Conservation (phyloP, 2,329 filamentous ascomycete genomes). For the Stachybotrys chartarum region DNA sequence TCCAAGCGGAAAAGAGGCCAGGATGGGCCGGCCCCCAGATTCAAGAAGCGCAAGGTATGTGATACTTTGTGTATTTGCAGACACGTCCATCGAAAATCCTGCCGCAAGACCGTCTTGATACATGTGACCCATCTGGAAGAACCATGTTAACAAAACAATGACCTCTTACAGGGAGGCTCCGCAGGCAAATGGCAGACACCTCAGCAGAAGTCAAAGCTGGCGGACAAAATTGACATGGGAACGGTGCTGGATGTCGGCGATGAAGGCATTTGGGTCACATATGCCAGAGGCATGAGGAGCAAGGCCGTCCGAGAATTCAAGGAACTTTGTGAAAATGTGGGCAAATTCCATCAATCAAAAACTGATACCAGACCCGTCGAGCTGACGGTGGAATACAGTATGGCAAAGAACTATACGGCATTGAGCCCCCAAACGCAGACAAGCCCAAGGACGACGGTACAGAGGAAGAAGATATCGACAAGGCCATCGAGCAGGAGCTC, state of each 20-base stretch:
- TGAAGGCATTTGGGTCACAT: constrained; percentile 71
- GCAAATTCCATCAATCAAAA: constrained; percentile 6
- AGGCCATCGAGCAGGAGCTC: constrained; percentile 66
- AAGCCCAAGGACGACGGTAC: constrained; percentile 28
- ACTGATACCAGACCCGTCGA: constrained; percentile 3
- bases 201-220: constrained; percentile 45
- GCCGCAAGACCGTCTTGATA: background rate
- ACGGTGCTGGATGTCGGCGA: constrained; percentile 58
- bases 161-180: constrained; percentile 35
- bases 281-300: constrained; percentile 62
- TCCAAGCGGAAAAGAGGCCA: background rate
- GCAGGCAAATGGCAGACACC: constrained; percentile 55
- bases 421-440: constrained; percentile 28
- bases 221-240: constrained; percentile 32
- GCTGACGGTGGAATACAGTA: constrained; percentile 39
- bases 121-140: too few relatives aligned
- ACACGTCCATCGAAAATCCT: background rate
- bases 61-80: too few relatives aligned
- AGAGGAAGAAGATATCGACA: constrained; percentile 60
- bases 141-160: background rate
- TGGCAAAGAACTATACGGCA: constrained; percentile 53
- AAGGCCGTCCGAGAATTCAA: constrained; percentile 63
- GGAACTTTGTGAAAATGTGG: constrained; percentile 59
- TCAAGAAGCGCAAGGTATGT: background rate
- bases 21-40: background rate